These are phyloP conservation scores for Pleurotus djamor DNA, from an alignment of 768 basidiomycete genomes.

Conservation along the genomic window DNA sequence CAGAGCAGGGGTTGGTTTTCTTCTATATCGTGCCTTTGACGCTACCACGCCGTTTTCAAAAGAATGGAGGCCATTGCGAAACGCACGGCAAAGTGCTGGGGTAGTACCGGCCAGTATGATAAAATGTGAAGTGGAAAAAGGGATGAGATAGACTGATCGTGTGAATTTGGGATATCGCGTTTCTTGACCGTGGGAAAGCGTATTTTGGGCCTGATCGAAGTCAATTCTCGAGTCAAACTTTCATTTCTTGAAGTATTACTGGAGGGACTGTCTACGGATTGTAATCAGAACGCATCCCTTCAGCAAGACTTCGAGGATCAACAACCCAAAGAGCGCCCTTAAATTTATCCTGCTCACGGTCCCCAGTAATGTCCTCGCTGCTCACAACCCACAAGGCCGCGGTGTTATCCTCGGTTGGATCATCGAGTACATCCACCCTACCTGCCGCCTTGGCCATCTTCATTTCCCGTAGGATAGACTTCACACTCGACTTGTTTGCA, in stretches of 20 bases:
- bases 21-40: neutral
- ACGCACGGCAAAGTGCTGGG: neutral
- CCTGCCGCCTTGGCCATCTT: conserved; percentile 33
- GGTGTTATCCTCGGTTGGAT: neutral
- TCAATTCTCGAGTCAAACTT: no score
- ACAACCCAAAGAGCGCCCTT: conserved; percentile 67
- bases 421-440: conserved; percentile 23
- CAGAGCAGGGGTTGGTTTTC: neutral
- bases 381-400: conserved; percentile 20
- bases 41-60: neutral
- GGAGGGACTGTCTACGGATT: no score
- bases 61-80: neutral
- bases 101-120: conserved; percentile 1
- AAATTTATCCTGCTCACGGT: conserved; percentile 5
- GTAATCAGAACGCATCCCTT: conserved; percentile 33
- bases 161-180: no score
- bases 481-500: conserved; percentile 78
- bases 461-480: conserved; percentile 70
- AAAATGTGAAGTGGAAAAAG: no score
- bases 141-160: no score
- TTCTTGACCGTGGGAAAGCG: neutral
- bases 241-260: no score
- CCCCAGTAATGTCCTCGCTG: conserved; percentile 13
- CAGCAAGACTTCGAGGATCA: conserved; percentile 78
- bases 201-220: neutral